Percentiles rank a stretch among this genome's conserved stretches.
phyloP scores from a whole-genome alignment of 768 basidiomycete species.

The Mycena rebaudengoi region DNA sequence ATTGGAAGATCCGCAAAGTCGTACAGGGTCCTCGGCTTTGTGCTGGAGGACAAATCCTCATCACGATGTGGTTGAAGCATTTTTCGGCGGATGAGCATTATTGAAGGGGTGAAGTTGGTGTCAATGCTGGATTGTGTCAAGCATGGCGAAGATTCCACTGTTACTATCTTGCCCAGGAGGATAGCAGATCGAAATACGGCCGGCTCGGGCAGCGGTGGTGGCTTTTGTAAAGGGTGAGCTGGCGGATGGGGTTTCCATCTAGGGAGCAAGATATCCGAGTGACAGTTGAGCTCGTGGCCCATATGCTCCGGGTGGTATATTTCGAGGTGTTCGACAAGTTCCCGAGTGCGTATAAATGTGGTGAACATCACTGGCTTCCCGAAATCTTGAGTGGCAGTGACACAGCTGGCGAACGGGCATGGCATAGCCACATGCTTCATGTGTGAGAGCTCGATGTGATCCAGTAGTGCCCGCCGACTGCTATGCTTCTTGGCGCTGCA shows the following conservation, averaged over 20 bases:
- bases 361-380: neutral
- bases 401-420: slow-evolving; percentile 11
- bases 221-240: neutral
- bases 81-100: neutral
- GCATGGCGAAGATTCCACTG: neutral
- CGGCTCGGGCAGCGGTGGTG: slow-evolving; percentile 4
- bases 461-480: neutral
- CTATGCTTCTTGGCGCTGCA: slow-evolving; percentile 16
- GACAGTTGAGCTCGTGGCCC: neutral
- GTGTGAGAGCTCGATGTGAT: slow-evolving; percentile 9
- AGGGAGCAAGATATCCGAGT: neutral
- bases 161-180: neutral
- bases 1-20: slow-evolving; percentile 9
- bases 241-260: neutral
- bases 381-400: neutral
- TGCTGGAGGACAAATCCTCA: neutral
- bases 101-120: neutral
- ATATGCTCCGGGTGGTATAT: slow-evolving; percentile 1
- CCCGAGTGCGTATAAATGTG: neutral
- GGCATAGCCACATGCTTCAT: slow-evolving; percentile 5
- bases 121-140: neutral
- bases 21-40: neutral
- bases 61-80: neutral
- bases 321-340: slow-evolving; percentile 5
- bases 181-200: neutral